phyloP scores from a whole-genome alignment of 2,329 filamentous ascomycete genomes.

The Alternaria sp. region DNA sequence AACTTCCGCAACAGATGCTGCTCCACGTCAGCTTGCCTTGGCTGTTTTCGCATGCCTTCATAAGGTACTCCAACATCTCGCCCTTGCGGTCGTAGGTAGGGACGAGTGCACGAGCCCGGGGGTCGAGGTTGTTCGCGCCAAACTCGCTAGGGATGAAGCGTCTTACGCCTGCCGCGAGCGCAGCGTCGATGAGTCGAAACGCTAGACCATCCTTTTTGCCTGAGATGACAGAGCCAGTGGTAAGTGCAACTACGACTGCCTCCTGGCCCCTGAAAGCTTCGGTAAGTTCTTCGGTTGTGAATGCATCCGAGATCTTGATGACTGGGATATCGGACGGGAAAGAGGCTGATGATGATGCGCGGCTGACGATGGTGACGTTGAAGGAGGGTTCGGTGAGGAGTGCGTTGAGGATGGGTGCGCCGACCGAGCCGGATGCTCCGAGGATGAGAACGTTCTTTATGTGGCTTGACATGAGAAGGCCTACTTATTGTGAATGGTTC shows the following conservation, averaged over 20 bases:
- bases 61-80: constrained; percentile 47
- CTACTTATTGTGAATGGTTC: not conserved
- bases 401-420: constrained; percentile 38
- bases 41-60: constrained; percentile 27
- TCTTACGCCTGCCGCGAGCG: constrained; percentile 50
- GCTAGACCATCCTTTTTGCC: constrained; percentile 27
- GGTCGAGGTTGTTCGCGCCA: constrained; percentile 50
- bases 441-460: constrained; percentile 42
- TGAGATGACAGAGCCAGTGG: constrained; percentile 32
- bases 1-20: constrained; percentile 31
- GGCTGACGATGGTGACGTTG: constrained; percentile 44
- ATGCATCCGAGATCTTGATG: constrained; percentile 38
- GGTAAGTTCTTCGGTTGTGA: constrained; percentile 36
- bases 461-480: constrained; percentile 5
- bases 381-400: constrained; percentile 33
- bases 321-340: constrained; percentile 36
- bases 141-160: constrained; percentile 54
- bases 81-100: constrained; percentile 52
- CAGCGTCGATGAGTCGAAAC: constrained; percentile 50
- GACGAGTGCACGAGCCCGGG: constrained; percentile 17
- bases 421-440: constrained; percentile 35
- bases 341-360: constrained; percentile 33
- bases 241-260: constrained; percentile 49
- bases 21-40: constrained; percentile 29
- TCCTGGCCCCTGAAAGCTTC: constrained; percentile 48